Evolutionary conservation across 768 basidiomycete species (phyloP).

Genomic region (Phaeotremella fagi): DNA sequence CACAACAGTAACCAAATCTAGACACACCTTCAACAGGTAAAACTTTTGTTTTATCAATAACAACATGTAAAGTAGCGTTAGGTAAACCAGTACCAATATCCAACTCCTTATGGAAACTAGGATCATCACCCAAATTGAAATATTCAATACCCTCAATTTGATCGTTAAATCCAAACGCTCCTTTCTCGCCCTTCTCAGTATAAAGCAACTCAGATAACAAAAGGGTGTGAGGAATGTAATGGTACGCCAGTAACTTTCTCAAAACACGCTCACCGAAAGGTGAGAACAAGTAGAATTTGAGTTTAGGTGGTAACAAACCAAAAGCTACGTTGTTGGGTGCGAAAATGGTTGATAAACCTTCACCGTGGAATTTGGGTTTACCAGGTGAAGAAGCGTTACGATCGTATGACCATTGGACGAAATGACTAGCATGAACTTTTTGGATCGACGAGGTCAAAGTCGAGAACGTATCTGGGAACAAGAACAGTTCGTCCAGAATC

Average conservation of each 20-base stretch:
- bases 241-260: slow-evolving; percentile 59
- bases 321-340: slow-evolving; percentile 48
- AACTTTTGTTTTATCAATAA: slow-evolving; percentile 53
- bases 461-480: slow-evolving; percentile 48
- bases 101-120: slow-evolving; percentile 42
- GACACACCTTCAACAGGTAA: slow-evolving; percentile 41
- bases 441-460: slow-evolving; percentile 60
- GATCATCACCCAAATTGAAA: slow-evolving; percentile 32
- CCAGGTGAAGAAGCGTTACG: slow-evolving; percentile 25
- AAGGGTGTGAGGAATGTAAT: slow-evolving; percentile 59
- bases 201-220: slow-evolving; percentile 48
- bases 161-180: not conserved
- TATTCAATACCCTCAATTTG: not conserved
- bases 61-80: slow-evolving; percentile 50
- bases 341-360: slow-evolving; percentile 44
- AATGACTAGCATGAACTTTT: slow-evolving; percentile 53
- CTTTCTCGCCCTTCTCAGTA: slow-evolving; percentile 24
- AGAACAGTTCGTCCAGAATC: slow-evolving; percentile 46
- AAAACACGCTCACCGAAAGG: slow-evolving; percentile 56
- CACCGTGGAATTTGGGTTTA: slow-evolving; percentile 40
- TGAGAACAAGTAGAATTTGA: slow-evolving; percentile 59
- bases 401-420: slow-evolving; percentile 46
- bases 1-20: not conserved
- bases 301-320: slow-evolving; percentile 53
- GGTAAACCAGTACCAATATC: slow-evolving; percentile 33